phyloP scores from a whole-genome alignment of 257 asterid genomes.

The Linderniella brevidens region DNA sequence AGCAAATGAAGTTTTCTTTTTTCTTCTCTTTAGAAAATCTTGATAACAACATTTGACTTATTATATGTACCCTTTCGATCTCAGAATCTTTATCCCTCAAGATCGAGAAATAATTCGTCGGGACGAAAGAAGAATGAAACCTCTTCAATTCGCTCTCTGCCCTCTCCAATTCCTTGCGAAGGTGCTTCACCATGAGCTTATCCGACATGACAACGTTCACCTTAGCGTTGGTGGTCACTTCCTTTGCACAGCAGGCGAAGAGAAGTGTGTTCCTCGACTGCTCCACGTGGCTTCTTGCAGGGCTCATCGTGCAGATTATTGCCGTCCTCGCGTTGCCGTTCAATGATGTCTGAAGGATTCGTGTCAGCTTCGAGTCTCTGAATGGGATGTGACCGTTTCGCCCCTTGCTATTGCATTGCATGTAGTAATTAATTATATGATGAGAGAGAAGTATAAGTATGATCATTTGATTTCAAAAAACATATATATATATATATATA shows the following conservation, averaged over 20 bases:
- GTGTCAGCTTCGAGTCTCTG: slow-evolving; percentile 80
- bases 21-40: background rate
- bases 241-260: slow-evolving; percentile 83
- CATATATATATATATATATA: background rate
- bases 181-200: slow-evolving; percentile 49
- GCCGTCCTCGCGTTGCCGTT: slow-evolving; percentile 74
- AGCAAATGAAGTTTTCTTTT: background rate
- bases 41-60: background rate
- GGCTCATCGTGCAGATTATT: slow-evolving; percentile 80
- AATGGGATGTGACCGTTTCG: slow-evolving; percentile 59
- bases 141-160: slow-evolving; percentile 51
- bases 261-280: slow-evolving; percentile 78
- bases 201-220: slow-evolving; percentile 67
- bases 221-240: slow-evolving; percentile 56
- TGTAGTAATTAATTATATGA: background rate
- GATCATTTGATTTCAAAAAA: background rate
- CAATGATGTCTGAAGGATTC: slow-evolving; percentile 57
- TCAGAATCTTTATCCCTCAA: slow-evolving; percentile 58
- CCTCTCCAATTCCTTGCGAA: slow-evolving; percentile 65
- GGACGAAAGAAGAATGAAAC: slow-evolving; percentile 18
- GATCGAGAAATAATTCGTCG: slow-evolving; percentile 29
- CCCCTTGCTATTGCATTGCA: slow-evolving; percentile 35
- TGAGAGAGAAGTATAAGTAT: background rate
- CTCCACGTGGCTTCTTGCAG: slow-evolving; percentile 61
- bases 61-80: slow-evolving; percentile 50